These are phyloP conservation scores for Poronia punctata DNA, from an alignment of 495 filamentous ascomycete genomes.

Conservation along the genomic window DNA sequence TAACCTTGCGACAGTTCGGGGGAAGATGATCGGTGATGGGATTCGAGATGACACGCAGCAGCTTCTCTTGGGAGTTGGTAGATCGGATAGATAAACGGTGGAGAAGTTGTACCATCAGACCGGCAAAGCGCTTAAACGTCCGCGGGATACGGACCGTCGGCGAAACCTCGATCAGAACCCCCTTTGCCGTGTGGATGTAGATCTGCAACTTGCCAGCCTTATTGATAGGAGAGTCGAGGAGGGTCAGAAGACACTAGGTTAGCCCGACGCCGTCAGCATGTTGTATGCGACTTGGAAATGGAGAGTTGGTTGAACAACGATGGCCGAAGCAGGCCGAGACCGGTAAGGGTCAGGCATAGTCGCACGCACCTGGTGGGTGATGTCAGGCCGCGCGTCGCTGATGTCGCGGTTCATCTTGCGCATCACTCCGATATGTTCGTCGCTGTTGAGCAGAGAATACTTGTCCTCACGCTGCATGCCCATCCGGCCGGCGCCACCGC, in stretches of 20 bases:
- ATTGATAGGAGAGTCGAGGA: conserved; percentile 96
- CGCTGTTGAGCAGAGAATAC: conserved; percentile 92
- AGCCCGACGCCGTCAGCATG: conserved; percentile 29
- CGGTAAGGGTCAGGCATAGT: no score
- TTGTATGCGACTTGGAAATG: conserved; percentile 31
- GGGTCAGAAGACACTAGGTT: conserved; percentile 85
- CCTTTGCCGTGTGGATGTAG: conserved; percentile 95
- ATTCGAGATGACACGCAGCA: conserved; percentile 94
- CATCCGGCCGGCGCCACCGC: conserved; percentile 45
- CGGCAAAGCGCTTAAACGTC: conserved; percentile 97
- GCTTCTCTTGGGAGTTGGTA: conserved; percentile 91
- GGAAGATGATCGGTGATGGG: conserved; percentile 95
- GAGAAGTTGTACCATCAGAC: conserved; percentile 97
- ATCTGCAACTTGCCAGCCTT: conserved; percentile 96
- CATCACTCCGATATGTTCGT: conserved; percentile 98
- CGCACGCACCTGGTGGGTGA: conserved; percentile 90
- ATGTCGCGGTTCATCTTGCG: conserved; percentile 99
- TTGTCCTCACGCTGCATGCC: conserved; percentile 77
- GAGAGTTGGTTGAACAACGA: conserved; percentile 14
- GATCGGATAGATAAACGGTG: conserved; percentile 94
- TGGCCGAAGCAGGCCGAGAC: conserved; percentile 1
- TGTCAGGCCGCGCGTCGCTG: conserved; percentile 93
- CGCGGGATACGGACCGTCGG: conserved; percentile 93
- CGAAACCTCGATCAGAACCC: conserved; percentile 94
- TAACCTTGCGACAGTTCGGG: conserved; percentile 95